These are phyloP conservation scores for Sarocladium kiliense DNA, from an alignment of 2,329 filamentous ascomycete genomes.

Conservation along the genomic window DNA sequence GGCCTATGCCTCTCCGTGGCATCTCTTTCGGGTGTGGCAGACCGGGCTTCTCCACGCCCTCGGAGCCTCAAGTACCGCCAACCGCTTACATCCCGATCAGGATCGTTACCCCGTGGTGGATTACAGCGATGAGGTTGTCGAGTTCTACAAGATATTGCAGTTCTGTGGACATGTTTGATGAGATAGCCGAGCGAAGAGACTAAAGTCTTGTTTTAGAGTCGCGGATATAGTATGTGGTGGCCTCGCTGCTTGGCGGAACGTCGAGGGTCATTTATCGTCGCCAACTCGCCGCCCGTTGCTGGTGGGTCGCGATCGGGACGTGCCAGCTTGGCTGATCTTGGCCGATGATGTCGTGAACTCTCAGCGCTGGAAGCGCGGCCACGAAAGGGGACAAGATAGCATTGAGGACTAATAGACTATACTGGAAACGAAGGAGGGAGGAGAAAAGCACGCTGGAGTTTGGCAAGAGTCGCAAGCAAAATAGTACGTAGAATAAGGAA, in stretches of 20 bases:
- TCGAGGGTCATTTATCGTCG: neutral
- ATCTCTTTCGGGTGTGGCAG: neutral
- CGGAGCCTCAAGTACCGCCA: neutral
- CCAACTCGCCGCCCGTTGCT: too few relatives aligned
- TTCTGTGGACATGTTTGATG: too few relatives aligned
- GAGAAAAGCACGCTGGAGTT: too few relatives aligned
- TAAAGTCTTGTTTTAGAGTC: too few relatives aligned
- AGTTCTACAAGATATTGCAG: too few relatives aligned
- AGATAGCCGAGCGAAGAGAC: too few relatives aligned
- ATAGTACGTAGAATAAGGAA: too few relatives aligned
- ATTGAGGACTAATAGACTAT: too few relatives aligned
- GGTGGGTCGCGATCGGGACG: conserved; percentile 3
- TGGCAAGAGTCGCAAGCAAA: too few relatives aligned
- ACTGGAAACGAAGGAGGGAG: neutral
- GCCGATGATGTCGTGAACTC: too few relatives aligned
- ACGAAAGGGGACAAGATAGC: too few relatives aligned
- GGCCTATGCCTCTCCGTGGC: conserved; percentile 2
- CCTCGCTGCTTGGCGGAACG: neutral
- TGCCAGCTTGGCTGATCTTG: conserved; percentile 4
- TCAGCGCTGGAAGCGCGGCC: too few relatives aligned
- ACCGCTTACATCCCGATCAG: neutral
- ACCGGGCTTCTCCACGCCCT: neutral
- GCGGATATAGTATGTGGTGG: neutral
- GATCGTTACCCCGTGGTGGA: neutral
- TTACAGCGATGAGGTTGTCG: neutral